Evolutionary conservation across 345 rosid genomes (phyloP).

Genomic region (Bretschneidera sinensis): DNA sequence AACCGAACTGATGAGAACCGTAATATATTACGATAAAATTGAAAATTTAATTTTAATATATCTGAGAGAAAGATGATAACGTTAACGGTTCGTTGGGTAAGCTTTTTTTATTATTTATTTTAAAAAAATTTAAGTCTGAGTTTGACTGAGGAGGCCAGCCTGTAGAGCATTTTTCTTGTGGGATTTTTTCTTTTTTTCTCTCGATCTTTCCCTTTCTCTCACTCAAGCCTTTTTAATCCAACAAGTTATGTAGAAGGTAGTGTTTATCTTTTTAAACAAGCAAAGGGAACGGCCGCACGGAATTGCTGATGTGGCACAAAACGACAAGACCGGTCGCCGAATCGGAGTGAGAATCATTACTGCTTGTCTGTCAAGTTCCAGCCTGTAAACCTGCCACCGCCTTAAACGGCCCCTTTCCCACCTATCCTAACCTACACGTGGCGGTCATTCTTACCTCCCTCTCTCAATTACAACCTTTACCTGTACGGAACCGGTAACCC

Average conservation of each 20-base stretch:
- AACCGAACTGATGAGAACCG: constrained; percentile 5
- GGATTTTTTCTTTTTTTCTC: constrained; percentile 5
- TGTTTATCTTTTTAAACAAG: constrained; percentile 6
- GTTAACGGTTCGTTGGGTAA: constrained; percentile 53
- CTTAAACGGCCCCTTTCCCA: constrained; percentile 42
- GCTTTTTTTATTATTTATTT: constrained; percentile 24
- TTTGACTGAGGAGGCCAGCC: constrained; percentile 77
- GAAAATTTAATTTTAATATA: constrained; percentile 10
- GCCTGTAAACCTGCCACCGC: constrained; percentile 58
- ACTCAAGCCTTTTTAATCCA: too few relatives aligned
- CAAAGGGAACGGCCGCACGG: constrained; percentile 32
- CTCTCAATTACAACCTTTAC: constrained; percentile 13
- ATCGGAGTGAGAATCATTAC: constrained; percentile 59
- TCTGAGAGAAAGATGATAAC: constrained; percentile 55
- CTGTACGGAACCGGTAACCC: constrained; percentile 42
- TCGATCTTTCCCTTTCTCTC: background rate
- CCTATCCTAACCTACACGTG: constrained; percentile 25
- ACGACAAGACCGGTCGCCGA: constrained; percentile 74
- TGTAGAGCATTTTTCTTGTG: constrained; percentile 45
- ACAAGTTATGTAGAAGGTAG: background rate
- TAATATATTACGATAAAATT: constrained; percentile 14
- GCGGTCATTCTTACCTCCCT: constrained; percentile 29
- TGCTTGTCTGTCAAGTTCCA: constrained; percentile 36
- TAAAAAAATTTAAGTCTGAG: constrained; percentile 34
- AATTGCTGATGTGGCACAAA: constrained; percentile 55